phyloP scores from a whole-genome alignment of 441 rosid genomes.

The Heliophila coronopifolia region DNA sequence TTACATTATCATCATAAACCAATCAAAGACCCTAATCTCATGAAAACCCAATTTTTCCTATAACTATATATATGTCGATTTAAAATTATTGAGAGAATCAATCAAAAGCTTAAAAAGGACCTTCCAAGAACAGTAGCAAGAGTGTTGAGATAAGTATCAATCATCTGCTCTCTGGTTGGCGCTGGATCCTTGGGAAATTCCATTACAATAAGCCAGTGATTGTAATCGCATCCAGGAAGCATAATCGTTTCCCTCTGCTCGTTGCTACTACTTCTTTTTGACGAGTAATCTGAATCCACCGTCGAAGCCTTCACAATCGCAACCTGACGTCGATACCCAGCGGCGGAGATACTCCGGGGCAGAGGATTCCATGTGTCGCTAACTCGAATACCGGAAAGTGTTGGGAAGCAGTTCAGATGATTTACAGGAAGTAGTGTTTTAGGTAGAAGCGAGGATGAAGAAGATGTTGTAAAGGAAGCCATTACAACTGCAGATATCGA shows the following conservation, averaged over 20 bases:
- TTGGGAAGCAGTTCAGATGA: conserved; percentile 11
- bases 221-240: conserved; percentile 91
- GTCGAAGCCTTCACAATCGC: conserved; percentile 40
- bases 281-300: conserved; percentile 53
- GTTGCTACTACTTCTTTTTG: conserved; percentile 59
- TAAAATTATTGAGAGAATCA: too few species aligned
- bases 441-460: conserved; percentile 33
- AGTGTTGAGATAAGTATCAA: conserved; percentile 81
- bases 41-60: too few species aligned
- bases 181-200: conserved; percentile 95
- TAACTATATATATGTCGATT: too few species aligned
- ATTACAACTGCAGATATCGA: conserved; percentile 29
- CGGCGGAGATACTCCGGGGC: conserved; percentile 17
- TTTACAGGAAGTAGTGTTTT: conserved; percentile 37
- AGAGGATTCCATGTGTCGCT: conserved; percentile 18
- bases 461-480: conserved; percentile 39
- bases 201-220: conserved; percentile 97
- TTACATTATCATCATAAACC: too few species aligned
- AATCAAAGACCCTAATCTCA: too few species aligned
- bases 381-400: conserved; percentile 2
- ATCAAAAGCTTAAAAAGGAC: conserved; percentile 23
- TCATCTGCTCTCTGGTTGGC: conserved; percentile 88
- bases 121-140: conserved; percentile 87
- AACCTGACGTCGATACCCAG: conserved; percentile 19
- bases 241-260: conserved; percentile 83